Evolutionary conservation across 2,329 filamentous ascomycete species (phyloP).

Genomic region (Aspergillus tanneri): DNA sequence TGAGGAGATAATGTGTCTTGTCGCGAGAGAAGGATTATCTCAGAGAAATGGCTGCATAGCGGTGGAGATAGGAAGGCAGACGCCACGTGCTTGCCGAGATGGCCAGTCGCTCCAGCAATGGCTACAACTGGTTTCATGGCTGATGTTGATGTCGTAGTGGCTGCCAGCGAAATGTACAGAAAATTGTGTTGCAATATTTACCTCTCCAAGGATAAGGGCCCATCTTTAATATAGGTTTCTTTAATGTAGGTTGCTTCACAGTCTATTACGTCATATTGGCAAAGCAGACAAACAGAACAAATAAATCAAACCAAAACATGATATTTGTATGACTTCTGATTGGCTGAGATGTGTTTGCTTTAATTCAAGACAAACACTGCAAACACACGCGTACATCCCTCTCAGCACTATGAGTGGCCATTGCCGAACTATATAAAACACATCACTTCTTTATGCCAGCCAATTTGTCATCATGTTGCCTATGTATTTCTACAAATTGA

Average conservation of each 20-base stretch:
- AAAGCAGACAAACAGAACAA: not conserved
- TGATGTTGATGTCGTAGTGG: not conserved
- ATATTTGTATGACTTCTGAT: no score
- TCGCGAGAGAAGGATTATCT: slow-evolving; percentile 27
- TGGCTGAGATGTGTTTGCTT: no score
- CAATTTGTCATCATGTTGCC: no score
- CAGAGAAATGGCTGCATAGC: slow-evolving; percentile 22
- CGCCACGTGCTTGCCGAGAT: slow-evolving; percentile 25
- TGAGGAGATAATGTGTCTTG: slow-evolving; percentile 4
- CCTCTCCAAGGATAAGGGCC: not conserved
- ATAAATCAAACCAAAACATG: not conserved
- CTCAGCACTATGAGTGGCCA: no score
- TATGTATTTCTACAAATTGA: no score
- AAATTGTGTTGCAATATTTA: not conserved
- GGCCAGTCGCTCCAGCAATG: slow-evolving; percentile 29
- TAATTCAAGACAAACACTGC: not conserved
- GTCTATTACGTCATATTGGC: not conserved
- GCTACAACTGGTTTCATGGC: slow-evolving; percentile 18
- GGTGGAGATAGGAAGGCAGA: slow-evolving; percentile 23
- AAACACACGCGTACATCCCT: not conserved
- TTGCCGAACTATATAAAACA: no score
- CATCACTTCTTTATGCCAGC: no score
- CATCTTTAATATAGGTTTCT: not conserved
- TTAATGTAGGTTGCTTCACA: not conserved
- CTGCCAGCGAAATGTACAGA: not conserved